These are phyloP conservation scores for Acanthamoeba triangularis DNA, from an alignment of 208 protist genomes.

Conservation along the genomic window DNA sequence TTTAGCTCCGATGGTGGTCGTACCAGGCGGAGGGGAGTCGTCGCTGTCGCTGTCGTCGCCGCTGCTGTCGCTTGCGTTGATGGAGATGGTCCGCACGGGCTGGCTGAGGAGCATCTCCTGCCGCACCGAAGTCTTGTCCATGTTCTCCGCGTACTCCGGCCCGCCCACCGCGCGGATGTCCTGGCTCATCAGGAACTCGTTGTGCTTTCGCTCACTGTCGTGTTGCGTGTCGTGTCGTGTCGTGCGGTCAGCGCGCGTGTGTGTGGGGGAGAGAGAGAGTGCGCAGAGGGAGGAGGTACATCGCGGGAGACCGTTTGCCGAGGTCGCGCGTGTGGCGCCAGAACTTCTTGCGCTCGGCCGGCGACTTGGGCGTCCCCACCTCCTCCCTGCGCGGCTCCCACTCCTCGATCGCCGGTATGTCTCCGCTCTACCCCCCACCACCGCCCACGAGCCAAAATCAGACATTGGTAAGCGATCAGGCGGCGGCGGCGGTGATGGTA, in stretches of 20 bases:
- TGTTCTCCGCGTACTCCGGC: not conserved
- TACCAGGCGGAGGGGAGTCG: not conserved
- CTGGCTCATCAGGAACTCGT: no score
- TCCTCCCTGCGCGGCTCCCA: not conserved
- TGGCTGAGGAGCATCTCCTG: not conserved
- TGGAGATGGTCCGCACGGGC: not conserved
- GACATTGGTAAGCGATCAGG: no score
- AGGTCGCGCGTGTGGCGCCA: conserved; percentile 27
- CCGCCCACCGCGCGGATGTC: no score
- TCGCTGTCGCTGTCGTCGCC: not conserved
- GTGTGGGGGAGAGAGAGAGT: not conserved
- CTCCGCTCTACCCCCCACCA: not conserved
- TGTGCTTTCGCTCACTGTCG: no score
- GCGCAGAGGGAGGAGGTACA: not conserved
- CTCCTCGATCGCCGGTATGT: not conserved
- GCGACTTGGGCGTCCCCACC: not conserved
- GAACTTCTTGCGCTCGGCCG: not conserved
- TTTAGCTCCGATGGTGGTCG: not conserved
- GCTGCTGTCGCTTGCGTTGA: not conserved
- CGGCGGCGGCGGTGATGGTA: no score
- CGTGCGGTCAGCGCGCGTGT: no score
- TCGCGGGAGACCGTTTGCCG: not conserved
- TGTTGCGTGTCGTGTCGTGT: not conserved
- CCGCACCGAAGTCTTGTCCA: not conserved
- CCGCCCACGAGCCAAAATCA: no score